Percentiles rank a stretch among this genome's conserved stretches.
phyloP scores from a whole-genome alignment of 768 basidiomycete genomes.

The Kwoniella europaea region DNA sequence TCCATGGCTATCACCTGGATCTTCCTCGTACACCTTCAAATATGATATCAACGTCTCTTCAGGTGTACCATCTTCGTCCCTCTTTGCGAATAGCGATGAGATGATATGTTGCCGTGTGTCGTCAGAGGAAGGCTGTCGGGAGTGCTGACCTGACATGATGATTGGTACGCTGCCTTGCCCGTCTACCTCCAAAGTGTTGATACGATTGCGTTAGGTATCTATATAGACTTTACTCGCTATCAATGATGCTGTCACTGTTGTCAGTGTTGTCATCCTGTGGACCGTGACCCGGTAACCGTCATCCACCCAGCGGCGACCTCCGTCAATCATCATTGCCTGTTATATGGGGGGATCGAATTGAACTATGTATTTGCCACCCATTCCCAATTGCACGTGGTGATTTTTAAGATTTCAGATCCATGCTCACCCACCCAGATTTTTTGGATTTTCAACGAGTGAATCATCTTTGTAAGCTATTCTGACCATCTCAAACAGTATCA shows the following conservation, averaged over 20 bases:
- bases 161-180: background rate
- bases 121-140: conserved; percentile 28
- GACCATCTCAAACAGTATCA: background rate
- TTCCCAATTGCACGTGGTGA: background rate
- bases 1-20: conserved; percentile 65
- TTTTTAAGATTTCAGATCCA: background rate
- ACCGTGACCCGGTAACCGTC: conserved; percentile 1
- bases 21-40: conserved; percentile 92
- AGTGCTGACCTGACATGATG: conserved; percentile 15
- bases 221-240: background rate
- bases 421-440: background rate
- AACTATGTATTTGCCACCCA: background rate
- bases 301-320: conserved; percentile 2
- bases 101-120: conserved; percentile 65
- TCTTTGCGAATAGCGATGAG: conserved; percentile 77
- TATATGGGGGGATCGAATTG: background rate
- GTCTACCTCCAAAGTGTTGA: too few relatives aligned
- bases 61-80: conserved; percentile 67
- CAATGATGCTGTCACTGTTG: conserved; percentile 3
- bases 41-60: conserved; percentile 85
- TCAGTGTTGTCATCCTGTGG: background rate
- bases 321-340: too few relatives aligned
- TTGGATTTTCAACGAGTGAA: background rate
- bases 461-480: conserved; percentile 2
- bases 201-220: too few relatives aligned